Percentiles rank a stretch among this genome's conserved stretches.
phyloP scores from a whole-genome alignment of 2,329 filamentous ascomycete genomes.

The Thielaviopsis euricoi region DNA sequence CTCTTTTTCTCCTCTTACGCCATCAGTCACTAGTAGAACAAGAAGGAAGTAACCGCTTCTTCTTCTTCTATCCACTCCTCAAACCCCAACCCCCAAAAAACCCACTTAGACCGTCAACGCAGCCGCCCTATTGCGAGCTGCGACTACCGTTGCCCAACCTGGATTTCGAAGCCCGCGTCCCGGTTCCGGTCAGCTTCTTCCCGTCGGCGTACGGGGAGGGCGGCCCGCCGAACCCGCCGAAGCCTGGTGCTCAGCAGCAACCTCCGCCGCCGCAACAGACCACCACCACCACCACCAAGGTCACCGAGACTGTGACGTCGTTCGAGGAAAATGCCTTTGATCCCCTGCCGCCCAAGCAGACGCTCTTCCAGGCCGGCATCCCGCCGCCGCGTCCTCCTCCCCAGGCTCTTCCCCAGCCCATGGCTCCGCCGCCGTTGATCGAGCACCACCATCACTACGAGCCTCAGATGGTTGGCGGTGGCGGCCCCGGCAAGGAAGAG shows the following conservation, averaged over 20 bases:
- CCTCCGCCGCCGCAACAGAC: slow-evolving; percentile 20
- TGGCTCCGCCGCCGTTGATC: background rate
- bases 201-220: slow-evolving; percentile 80
- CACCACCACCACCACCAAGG: slow-evolving; percentile 24
- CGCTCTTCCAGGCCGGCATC: slow-evolving; percentile 10
- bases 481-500: slow-evolving; percentile 1
- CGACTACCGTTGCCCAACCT: slow-evolving; percentile 61
- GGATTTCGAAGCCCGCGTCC: slow-evolving; percentile 99
- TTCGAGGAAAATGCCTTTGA: slow-evolving; percentile 72
- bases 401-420: slow-evolving; percentile 1
- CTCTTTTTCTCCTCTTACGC: background rate
- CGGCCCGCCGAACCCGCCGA: slow-evolving; percentile 12
- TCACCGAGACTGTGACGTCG: slow-evolving; percentile 8
- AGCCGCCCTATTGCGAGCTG: background rate
- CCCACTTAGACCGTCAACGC: background rate
- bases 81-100: background rate
- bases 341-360: slow-evolving; percentile 10
- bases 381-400: slow-evolving; percentile 6
- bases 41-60: background rate
- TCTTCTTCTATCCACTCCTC: background rate
- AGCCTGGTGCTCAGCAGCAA: slow-evolving; percentile 3
- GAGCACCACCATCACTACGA: slow-evolving; percentile 7
- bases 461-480: background rate
- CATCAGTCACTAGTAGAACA: too few relatives aligned
- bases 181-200: slow-evolving; percentile 99